A percentile compares a stretch with the other conserved stretches of the same genome.
These are phyloP conservation scores for Taiwanofungus camphoratus DNA, from an alignment of 1,284 basidiomycete species.

Conservation along the genomic window DNA sequence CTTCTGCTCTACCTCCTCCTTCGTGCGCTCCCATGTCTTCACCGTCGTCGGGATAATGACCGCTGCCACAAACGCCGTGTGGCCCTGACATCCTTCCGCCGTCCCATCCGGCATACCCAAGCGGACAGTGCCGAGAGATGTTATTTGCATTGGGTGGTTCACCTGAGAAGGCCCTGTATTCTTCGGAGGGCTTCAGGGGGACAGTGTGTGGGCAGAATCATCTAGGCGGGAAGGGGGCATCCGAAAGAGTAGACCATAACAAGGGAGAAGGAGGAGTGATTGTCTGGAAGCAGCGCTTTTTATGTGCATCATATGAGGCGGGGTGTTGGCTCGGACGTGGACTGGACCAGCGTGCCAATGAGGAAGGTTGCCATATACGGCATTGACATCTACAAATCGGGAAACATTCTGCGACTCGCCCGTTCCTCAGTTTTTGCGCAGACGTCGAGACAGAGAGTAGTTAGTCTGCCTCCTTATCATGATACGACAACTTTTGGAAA, in stretches of 20 bases:
- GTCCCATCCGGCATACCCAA: neutral
- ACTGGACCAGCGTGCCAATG: neutral
- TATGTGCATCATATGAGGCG: neutral
- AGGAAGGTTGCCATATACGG: neutral
- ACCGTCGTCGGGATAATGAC: neutral
- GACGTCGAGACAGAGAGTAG: too few relatives aligned
- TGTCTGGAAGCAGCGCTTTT: neutral
- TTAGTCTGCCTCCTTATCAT: too few relatives aligned
- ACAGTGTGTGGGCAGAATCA: neutral
- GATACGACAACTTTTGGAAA: neutral
- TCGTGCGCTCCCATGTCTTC: constrained; percentile 1
- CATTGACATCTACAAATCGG: too few relatives aligned
- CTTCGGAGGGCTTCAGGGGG: neutral
- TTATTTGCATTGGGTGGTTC: neutral
- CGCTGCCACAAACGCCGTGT: neutral
- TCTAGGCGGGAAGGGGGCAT: neutral
- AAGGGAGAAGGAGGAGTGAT: neutral
- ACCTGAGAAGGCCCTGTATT: neutral
- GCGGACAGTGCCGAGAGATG: constrained; percentile 1
- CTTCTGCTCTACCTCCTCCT: neutral
- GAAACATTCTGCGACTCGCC: too few relatives aligned
- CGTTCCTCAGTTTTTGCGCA: too few relatives aligned
- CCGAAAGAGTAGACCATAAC: neutral
- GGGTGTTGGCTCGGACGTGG: neutral
- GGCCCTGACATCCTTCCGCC: constrained; percentile 1